These are phyloP conservation scores for Rhododendron henanense DNA, from an alignment of 148 eudicot species.

Conservation along the genomic window DNA sequence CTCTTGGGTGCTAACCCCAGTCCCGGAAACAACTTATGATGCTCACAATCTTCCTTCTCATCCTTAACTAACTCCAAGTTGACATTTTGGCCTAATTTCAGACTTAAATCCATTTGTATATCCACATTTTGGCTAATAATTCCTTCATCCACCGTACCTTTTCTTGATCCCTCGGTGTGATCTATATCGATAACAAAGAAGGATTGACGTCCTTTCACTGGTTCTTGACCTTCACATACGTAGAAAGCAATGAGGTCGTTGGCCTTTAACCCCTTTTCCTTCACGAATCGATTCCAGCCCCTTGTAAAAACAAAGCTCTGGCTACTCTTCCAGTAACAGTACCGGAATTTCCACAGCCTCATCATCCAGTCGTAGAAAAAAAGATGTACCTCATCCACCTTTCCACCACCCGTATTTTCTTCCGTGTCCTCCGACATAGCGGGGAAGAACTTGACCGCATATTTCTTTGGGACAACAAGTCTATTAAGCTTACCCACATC, in stretches of 20 bases:
- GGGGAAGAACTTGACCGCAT: slow-evolving; percentile 17
- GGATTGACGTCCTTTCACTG: not conserved
- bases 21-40: not conserved
- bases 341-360: slow-evolving; percentile 37
- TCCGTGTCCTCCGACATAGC: not conserved
- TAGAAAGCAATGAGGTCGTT: slow-evolving; percentile 34
- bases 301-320: slow-evolving; percentile 46
- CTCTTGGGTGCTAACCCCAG: not conserved
- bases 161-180: not conserved
- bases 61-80: not conserved
- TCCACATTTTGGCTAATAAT: not conserved
- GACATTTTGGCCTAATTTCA: not conserved
- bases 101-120: not conserved
- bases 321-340: slow-evolving; percentile 54
- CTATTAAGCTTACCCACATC: slow-evolving; percentile 32
- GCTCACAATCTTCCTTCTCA: not conserved
- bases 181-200: slow-evolving; percentile 26
- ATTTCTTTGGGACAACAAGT: slow-evolving; percentile 22
- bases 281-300: slow-evolving; percentile 53
- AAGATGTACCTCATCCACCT: slow-evolving; percentile 14
- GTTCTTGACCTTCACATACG: slow-evolving; percentile 15
- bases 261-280: slow-evolving; percentile 32
- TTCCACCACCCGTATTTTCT: not conserved
- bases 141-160: not conserved
- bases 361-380: slow-evolving; percentile 10